Base-by-base conservation (phyloP, 192 early-diverging fungal species). In the Mortierella hygrophila region DNA sequence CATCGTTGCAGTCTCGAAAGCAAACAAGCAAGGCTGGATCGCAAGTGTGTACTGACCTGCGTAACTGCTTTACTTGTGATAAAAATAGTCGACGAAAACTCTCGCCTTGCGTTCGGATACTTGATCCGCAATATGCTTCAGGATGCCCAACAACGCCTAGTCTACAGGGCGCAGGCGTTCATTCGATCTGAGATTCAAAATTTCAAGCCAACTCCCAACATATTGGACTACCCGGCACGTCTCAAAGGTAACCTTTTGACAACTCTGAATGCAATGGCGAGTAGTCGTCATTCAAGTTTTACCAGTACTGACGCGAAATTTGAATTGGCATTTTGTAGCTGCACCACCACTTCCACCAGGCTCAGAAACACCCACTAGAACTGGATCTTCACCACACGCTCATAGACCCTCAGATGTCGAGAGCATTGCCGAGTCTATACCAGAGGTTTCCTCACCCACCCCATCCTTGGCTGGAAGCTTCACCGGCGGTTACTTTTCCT, bases 61-160 rank as follows among this genome's bases (percentile, higher is more conserved):
- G 38, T 68, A 49, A 18, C 70, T 9, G 10, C 44, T 46, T 77
- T 15, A 41, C 49, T n/a, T 47, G 21, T 52, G 7, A 78, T 52
- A 16, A 29, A 29, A 47, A 20, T 74, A 90, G 91, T 91, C 20
- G 88, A 82, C 37, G 80, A 89, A 26, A 92, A 89, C 44, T 88
- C 89, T 76, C 90, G 89, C 44, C 81, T 94, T 6, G 88, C 85
- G 29, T 93, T 93, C 68, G 92, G 94, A 76, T 89, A 95, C 72
- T 92, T 96, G n/a, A 94, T 97, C 37, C 91, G 90, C 42, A 92
- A 95, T 74, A 95, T 99, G 70, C 85, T 99, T 68, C 91, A 97
- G 88, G 98, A 98, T 90, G 88, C 97, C 7, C 98, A 99, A 85
- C 92, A 93, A 74, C 85, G 97, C 21, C 93, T 99, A 42, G 96